These are phyloP conservation scores for Neospermospora avenae DNA, from an alignment of 2,329 filamentous ascomycete genomes.

Conservation along the genomic window DNA sequence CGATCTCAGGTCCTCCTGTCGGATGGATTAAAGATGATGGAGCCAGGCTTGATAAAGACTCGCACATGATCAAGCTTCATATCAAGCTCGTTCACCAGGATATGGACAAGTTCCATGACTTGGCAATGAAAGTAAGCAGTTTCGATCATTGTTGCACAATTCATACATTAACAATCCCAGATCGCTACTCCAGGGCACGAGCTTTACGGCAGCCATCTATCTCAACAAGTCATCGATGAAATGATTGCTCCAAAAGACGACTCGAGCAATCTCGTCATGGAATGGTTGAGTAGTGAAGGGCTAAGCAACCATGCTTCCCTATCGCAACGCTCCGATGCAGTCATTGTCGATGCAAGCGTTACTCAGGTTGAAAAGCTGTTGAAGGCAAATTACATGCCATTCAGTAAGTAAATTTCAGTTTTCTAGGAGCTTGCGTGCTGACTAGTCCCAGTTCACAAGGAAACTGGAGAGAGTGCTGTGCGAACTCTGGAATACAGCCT, in stretches of 20 bases:
- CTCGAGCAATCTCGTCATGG: conserved; percentile 50
- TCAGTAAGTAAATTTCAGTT: conserved; percentile 49
- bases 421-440: conserved; percentile 45
- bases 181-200: conserved; percentile 44
- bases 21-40: conserved; percentile 28
- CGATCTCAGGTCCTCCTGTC: conserved; percentile 23
- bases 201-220: conserved; percentile 54
- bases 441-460: conserved; percentile 19
- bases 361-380: conserved; percentile 51
- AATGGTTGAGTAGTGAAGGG: conserved; percentile 53
- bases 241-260: conserved; percentile 52
- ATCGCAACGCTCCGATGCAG: conserved; percentile 52
- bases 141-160: neutral
- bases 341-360: conserved; percentile 46
- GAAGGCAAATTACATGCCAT: conserved; percentile 49
- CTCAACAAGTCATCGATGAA: conserved; percentile 47
- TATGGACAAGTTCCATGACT: conserved; percentile 32
- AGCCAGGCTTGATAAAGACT: conserved; percentile 27
- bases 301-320: conserved; percentile 42
- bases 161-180: conserved; percentile 15
- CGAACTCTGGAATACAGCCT: conserved; percentile 38
- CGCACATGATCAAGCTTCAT: conserved; percentile 25
- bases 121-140: conserved; percentile 30
- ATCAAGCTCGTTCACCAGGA: conserved; percentile 31
- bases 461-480: conserved; percentile 20